Base-by-base conservation (phyloP, 345 rosid species). In the Rhizophora mangle region DNA sequence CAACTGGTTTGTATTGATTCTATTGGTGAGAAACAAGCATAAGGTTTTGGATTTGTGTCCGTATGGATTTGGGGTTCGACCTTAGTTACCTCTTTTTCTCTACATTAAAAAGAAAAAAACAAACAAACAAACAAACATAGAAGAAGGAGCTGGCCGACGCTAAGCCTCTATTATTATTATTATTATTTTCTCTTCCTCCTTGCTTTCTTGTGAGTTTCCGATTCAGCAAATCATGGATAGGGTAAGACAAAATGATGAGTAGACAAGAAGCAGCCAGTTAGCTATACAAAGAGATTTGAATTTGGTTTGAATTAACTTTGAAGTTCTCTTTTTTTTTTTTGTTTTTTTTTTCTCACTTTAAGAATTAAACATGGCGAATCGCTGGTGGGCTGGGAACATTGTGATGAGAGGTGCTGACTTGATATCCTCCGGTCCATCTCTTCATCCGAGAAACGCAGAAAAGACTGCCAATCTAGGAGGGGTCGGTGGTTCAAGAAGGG, bases 371-470 rank as follows among this genome's bases (percentile, higher is more conserved):
- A 92, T 92, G 98, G 91, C 96, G 39, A 89, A 87, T 75, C 91
- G 88, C 7, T 90, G 96, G 96, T 88, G 96, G 96, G 88, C 87
- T 51, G 92, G 90, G 34, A 86, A 87, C 72, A 84, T 76, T 68
- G 87, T 84, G 30, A 89, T 89, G 79, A 81, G 89, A 68, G 92
- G 88, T 46, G 85, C 74, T 13, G 96, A 86, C 21, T 77, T 83
- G 39, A 71, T 86, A n/a, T 34, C 89, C 54, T 62, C 92, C 64
- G 37, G 81, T 64, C 82, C 83, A 20, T 70, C 91, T 19, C 80
- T 81, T 66, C 88, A 84, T 46, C 81, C 78, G 60, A 73, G 85
- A 62, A 81, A 81, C 76, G 81, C 79, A 49, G 83, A 73, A 11
- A 80, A 74, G 9, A 67, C 16, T 3, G 8, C 57, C n/a, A 68